These are phyloP conservation scores for Diaporthe sp. DNA, from an alignment of 2,329 filamentous ascomycete genomes.

Conservation along the genomic window DNA sequence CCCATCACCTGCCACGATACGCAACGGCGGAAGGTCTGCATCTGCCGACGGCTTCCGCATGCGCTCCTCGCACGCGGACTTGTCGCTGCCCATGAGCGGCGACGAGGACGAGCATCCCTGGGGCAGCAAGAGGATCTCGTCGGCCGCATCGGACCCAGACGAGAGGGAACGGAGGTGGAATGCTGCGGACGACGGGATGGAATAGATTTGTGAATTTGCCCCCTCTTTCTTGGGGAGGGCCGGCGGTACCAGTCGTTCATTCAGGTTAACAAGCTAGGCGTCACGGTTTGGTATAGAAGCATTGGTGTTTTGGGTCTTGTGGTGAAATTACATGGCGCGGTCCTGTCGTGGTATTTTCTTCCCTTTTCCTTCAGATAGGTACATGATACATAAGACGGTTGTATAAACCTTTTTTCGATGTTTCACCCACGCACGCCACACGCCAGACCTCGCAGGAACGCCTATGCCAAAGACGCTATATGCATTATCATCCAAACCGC, in stretches of 20 bases:
- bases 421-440: neutral
- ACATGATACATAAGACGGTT: conserved; percentile 13
- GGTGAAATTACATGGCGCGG: conserved; percentile 9
- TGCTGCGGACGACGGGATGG: conserved; percentile 27
- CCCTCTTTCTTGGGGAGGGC: neutral
- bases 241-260: conserved; percentile 23
- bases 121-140: conserved; percentile 39
- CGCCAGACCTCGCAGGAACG: neutral
- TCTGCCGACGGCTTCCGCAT: conserved; percentile 30
- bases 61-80: conserved; percentile 25
- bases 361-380: conserved; percentile 2
- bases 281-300: conserved; percentile 34
- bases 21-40: conserved; percentile 38
- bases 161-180: conserved; percentile 42
- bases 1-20: conserved; percentile 34
- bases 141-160: conserved; percentile 40
- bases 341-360: conserved; percentile 12
- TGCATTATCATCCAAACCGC: conserved; percentile 32
- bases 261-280: conserved; percentile 39
- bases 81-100: conserved; percentile 26
- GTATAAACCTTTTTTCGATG: conserved; percentile 15
- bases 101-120: conserved; percentile 31
- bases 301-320: conserved; percentile 19
- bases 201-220: conserved; percentile 1
- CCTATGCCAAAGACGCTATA: conserved; percentile 36